phyloP scores from a whole-genome alignment of 305 asterid genomes.

The Fraxinus nigra region DNA sequence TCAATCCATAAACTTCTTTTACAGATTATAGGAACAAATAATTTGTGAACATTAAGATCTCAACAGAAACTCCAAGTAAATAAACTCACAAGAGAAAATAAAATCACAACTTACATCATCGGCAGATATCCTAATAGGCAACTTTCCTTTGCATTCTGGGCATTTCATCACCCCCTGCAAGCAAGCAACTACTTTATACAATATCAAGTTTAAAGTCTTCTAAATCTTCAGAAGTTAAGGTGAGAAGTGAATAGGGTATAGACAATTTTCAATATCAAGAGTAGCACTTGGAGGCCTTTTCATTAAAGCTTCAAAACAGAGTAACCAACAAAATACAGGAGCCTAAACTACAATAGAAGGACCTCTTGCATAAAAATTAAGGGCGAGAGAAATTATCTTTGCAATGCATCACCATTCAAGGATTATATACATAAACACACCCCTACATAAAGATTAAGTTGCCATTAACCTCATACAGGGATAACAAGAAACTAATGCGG shows the following conservation, averaged over 20 bases:
- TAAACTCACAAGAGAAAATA: constrained; percentile 21
- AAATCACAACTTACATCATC: constrained; percentile 73
- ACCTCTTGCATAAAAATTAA: not conserved
- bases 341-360: constrained; percentile 9
- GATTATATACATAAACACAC: not conserved
- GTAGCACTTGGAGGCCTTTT: constrained; percentile 4
- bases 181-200: constrained; percentile 25
- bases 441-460: constrained; percentile 1
- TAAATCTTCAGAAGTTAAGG: constrained; percentile 9
- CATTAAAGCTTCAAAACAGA: constrained; percentile 7
- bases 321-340: constrained; percentile 6
- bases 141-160: constrained; percentile 90
- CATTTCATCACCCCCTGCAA: constrained; percentile 97
- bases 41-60: not conserved
- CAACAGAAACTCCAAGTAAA: constrained; percentile 20
- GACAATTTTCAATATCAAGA: not conserved
- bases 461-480: constrained; percentile 11
- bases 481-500: constrained; percentile 11
- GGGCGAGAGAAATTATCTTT: not conserved
- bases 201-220: constrained; percentile 21
- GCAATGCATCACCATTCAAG: constrained; percentile 18
- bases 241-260: constrained; percentile 15
- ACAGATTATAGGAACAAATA: not conserved
- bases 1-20: constrained; percentile 13
- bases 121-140: constrained; percentile 77